Evolutionary conservation across 1,139 yeast species (phyloP), one percentile per base, ranked within the genome.

Genomic region (Hemisphaericaspora subhashii): DNA sequence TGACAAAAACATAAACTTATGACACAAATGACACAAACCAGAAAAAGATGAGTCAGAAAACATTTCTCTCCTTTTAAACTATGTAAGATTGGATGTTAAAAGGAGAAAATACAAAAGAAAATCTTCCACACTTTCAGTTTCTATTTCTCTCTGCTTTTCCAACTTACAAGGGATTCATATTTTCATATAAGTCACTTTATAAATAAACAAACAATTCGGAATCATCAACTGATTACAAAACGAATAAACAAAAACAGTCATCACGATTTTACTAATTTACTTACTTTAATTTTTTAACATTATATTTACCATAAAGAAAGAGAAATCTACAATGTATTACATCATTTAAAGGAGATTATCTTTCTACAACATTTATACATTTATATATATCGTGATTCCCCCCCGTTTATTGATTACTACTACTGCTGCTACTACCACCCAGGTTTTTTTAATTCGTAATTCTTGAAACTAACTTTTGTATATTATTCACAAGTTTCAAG

Each of bases 31-130:
- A 21, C 6, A 7, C 16, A 32, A 23, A 32, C 5, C n/a, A 23
- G n/a, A 32, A 23, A 32, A 32, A 16, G 15, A 35, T 35, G 38
- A 35, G 38, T 35, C 38, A 35, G 38, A 35, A 25, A 5, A 5
- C 9, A 4, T 6, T 18, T 14, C n/a, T n/a, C n/a, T n/a, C n/a
- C n/a, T n/a, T n/a, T n/a, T n/a, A 4, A 4, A 29, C 10, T 35
- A 35, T 35, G 33, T 35, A 29, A 29, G 38, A 16, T 16, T 35
- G 38, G 38, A 30, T n/a, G n/a, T n/a, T n/a, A n/a, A n/a, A n/a
- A n/a, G n/a, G n/a, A n/a, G n/a, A n/a, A n/a, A n/a, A n/a, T n/a
- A n/a, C n/a, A n/a, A n/a, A n/a, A n/a, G n/a, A n/a, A n/a, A n/a
- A n/a, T n/a, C n/a, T n/a, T n/a, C n/a, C n/a, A n/a, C n/a, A n/a